Evolutionary conservation across 768 basidiomycete species (phyloP), one percentile per base, ranked within the genome.

Genomic region (Tricholomella constricta): DNA sequence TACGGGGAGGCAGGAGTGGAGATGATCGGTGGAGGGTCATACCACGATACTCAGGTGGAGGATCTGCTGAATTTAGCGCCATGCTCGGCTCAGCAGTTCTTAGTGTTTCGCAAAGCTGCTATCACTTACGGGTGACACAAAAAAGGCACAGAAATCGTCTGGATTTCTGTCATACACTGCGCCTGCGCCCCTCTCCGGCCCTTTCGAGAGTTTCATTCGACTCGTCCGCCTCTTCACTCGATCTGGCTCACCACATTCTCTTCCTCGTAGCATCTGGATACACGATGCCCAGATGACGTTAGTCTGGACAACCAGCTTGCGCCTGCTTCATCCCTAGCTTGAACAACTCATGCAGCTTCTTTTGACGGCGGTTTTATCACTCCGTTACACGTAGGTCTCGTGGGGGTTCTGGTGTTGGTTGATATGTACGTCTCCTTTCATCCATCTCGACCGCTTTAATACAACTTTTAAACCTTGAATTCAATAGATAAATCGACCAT

Each of bases 1-100:
- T 7, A 41, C 49, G 5, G 55, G 54, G 36, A 51, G 38, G 37
- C 55, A 52, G 12, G 60, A 57, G 25, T 59, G 60, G 58, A 57
- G 60, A 47, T 61, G 58, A 52, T 53, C 11, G 20, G 25, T 32
- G 41, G 38, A 19, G 25, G 29, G n/a, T 17, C 22, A 19, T 19
- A 41, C 40, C 42, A 37, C n/a, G 35, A 45, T 42, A 32, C 20
- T 32, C 36, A 51, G 45, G 50, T 59, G 40, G 11, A 55, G 50
- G 15, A 35, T 44, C 10, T 5, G 10, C 10, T 48, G 4, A 15
- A 26, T 36, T 38, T 32, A 32, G 11, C 38, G 20, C 12, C 7
- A 4, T 22, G 19, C 38, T 40, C 11, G 20, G 38, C 38, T 40
- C 4, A 40, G 20, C 5, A 15, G 5, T 37, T 15, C 36, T 19